Conservation (phyloP, 352 stramenopile genomes). For the Elongisporangium anandrum region DNA sequence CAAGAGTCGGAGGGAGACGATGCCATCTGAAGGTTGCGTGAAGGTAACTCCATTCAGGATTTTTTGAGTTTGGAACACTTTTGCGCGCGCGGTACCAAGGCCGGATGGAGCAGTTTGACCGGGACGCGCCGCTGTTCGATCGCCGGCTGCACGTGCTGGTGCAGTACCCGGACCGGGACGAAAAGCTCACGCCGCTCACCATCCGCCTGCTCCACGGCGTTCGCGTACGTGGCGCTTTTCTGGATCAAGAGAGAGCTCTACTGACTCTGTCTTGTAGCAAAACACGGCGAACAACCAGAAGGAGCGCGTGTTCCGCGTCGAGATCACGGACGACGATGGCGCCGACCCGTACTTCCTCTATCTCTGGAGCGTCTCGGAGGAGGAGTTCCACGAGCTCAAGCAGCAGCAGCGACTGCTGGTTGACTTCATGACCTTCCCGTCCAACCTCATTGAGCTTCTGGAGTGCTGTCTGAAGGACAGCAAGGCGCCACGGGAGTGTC, state of each 20-base stretch:
- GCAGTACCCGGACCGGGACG: slow-evolving; percentile 74
- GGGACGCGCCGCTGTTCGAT: slow-evolving; percentile 80
- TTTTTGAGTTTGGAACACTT: no score
- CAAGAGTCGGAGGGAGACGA: no score
- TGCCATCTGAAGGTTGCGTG: no score
- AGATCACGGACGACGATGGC: slow-evolving; percentile 92
- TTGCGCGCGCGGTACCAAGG: no score
- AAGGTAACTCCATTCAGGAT: no score
- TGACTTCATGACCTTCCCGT: slow-evolving; percentile 90
- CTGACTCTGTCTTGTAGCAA: slow-evolving; percentile 33
- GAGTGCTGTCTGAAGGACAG: slow-evolving; percentile 84
- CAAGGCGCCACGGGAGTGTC: slow-evolving; percentile 20
- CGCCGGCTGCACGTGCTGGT: slow-evolving; percentile 79
- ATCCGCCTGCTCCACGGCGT: slow-evolving; percentile 72
- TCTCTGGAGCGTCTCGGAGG: slow-evolving; percentile 91
- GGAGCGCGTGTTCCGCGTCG: slow-evolving; percentile 88
- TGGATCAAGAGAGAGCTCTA: neutral
- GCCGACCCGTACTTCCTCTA: slow-evolving; percentile 91
- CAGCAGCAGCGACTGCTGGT: slow-evolving; percentile 91
- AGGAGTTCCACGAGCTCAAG: slow-evolving; percentile 94
- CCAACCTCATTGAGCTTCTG: slow-evolving; percentile 92
- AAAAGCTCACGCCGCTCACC: slow-evolving; percentile 70
- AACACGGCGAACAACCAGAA: slow-evolving; percentile 75
- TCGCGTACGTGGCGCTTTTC: slow-evolving; percentile 39
- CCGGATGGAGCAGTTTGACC: slow-evolving; percentile 77